Evolutionary conservation across 148 eudicot species (phyloP).

Genomic region (Camellia sinensis): DNA sequence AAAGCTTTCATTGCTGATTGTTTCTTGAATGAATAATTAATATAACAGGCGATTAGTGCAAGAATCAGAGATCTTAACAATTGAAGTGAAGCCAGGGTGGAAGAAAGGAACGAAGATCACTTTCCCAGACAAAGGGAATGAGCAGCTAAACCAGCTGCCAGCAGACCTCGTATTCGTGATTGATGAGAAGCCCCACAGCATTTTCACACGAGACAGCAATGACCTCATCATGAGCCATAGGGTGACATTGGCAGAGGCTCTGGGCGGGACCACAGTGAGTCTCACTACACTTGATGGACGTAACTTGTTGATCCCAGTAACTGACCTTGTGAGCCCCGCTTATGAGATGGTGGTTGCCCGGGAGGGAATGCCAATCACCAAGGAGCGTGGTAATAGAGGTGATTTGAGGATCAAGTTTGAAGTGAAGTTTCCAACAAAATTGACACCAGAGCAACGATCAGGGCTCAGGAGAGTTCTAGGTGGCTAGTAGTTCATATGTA

Average conservation of each 20-base stretch:
- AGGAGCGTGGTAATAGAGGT: slow-evolving; percentile 59
- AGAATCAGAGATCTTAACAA: slow-evolving; percentile 63
- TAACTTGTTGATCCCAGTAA: slow-evolving; percentile 44
- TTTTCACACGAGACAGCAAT: slow-evolving; percentile 63
- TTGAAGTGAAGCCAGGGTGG: slow-evolving; percentile 87
- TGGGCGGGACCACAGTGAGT: slow-evolving; percentile 56
- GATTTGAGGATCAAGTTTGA: slow-evolving; percentile 67
- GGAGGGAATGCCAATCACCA: slow-evolving; percentile 80
- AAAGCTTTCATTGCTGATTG: background rate
- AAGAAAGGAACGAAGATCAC: slow-evolving; percentile 93
- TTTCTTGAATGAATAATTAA: background rate
- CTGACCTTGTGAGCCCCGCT: slow-evolving; percentile 53
- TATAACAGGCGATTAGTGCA: slow-evolving; percentile 35
- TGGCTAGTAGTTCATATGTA: slow-evolving; percentile 22
- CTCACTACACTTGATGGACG: slow-evolving; percentile 61
- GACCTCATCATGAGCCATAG: slow-evolving; percentile 49
- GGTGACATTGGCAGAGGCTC: slow-evolving; percentile 61
- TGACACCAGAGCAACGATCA: slow-evolving; percentile 53
- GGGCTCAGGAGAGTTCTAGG: slow-evolving; percentile 57
- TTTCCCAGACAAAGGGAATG: slow-evolving; percentile 78
- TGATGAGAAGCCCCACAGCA: slow-evolving; percentile 71
- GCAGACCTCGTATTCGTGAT: slow-evolving; percentile 84
- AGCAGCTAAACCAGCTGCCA: slow-evolving; percentile 66
- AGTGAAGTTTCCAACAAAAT: slow-evolving; percentile 53
- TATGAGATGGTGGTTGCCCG: slow-evolving; percentile 49